Base-by-base conservation (phyloP, 345 rosid genomes). In the Aethionema arabicum region DNA sequence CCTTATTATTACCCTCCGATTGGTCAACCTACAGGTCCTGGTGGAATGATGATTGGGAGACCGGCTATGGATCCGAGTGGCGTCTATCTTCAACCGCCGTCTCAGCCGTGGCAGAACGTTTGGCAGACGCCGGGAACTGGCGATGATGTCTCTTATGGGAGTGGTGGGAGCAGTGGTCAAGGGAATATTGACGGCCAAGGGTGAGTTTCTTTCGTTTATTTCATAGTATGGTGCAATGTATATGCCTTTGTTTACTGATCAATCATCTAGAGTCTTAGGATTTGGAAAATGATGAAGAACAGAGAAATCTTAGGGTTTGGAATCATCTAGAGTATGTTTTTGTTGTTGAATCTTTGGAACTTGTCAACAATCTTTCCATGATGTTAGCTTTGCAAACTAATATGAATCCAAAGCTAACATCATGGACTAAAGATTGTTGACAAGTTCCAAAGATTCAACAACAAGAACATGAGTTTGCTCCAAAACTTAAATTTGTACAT, bases 41-140 rank as follows among this genome's bases (percentile, higher is more conserved):
- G 84, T 10, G 91, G 90, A 69, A 88, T 91, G 96, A 91, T 84
- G 90, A 84, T 88, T 48, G 98, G 98, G 2, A 75, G 88, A 63
- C 98, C 98, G 0, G 95, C 90, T 6, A 69, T 88, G 67, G 96
- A 88, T 42, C 95, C 90, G 12, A 56, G 77, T 35, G 90, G 88
- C 4, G 82, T 86, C 38, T 83, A 79, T 54, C 80, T 72, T 5
- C 96, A 89, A 76, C 91, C 96, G 6, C 98, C 96, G 6, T 89
- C 93, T 29, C 98, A 89, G 80, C 88, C 95, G 5, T 92, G 98
- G 98, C 95, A 92, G 75, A 83, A 89, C 33, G 93, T 83, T 21
- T 89, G 96, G 96, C 91, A 89, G 84, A 76, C 80, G n/a, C 48
- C 86, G 0, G 79, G 78, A 0, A 52, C 86, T 2, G 78, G 77